Evolutionary conservation across 306 rosid genomes (phyloP).

Genomic region (Ochetophila trinervis): DNA sequence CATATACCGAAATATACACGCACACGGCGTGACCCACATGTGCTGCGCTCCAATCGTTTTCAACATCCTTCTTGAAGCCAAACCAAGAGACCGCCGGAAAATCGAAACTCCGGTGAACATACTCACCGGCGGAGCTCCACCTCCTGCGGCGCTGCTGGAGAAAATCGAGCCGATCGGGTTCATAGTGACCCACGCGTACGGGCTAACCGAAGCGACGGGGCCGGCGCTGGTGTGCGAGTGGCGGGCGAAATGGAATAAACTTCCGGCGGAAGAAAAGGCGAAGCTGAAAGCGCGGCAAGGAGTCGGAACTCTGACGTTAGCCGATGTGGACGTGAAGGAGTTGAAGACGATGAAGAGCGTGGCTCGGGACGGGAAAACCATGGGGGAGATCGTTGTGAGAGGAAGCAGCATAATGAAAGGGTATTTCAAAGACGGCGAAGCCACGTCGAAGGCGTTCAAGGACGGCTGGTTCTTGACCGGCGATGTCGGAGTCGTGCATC

Average conservation of each 20-base stretch:
- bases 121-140: slow-evolving; percentile 90
- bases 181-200: slow-evolving; percentile 88
- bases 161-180: slow-evolving; percentile 62
- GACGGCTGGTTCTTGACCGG: slow-evolving; percentile 89
- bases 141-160: slow-evolving; percentile 58
- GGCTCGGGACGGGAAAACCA: slow-evolving; percentile 54
- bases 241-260: slow-evolving; percentile 61
- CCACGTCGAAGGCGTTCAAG: slow-evolving; percentile 46
- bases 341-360: slow-evolving; percentile 66
- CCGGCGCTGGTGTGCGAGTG: slow-evolving; percentile 92
- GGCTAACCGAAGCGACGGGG: slow-evolving; percentile 85
- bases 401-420: slow-evolving; percentile 94
- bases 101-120: slow-evolving; percentile 43
- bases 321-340: slow-evolving; percentile 72
- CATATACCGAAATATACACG: slow-evolving; percentile 47
- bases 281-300: slow-evolving; percentile 79
- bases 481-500: slow-evolving; percentile 75
- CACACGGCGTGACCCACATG: slow-evolving; percentile 80
- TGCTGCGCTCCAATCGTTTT: slow-evolving; percentile 87
- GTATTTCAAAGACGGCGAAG: slow-evolving; percentile 53
- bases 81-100: slow-evolving; percentile 20
- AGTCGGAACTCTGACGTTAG: slow-evolving; percentile 54
- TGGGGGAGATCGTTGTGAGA: slow-evolving; percentile 76
- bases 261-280: slow-evolving; percentile 43
- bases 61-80: slow-evolving; percentile 59